Conservation (phyloP, 768 basidiomycete species). For the Tremella mesenterica region DNA sequence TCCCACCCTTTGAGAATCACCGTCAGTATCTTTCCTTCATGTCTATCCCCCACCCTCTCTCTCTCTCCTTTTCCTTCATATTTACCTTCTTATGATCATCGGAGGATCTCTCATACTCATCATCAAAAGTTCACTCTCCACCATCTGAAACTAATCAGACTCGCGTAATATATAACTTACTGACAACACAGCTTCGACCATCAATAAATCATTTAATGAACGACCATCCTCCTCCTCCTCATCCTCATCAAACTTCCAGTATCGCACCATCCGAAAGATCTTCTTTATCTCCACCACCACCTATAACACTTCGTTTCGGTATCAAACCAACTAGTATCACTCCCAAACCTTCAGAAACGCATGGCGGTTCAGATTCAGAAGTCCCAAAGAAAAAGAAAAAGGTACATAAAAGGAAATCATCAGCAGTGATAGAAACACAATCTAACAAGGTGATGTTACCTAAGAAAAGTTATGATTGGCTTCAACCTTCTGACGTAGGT, state of each 20-base stretch:
- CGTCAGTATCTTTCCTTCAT: neutral
- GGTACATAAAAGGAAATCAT: neutral
- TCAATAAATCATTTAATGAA: constrained; percentile 17
- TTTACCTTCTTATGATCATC: neutral
- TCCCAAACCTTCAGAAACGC: constrained; percentile 13
- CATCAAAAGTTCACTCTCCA: neutral
- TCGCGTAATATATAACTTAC: neutral
- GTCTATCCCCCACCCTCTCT: too few relatives aligned
- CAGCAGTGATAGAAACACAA: neutral
- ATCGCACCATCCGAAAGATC: constrained; percentile 21
- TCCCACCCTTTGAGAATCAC: constrained; percentile 13
- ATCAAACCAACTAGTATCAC: too few relatives aligned
- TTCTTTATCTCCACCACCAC: constrained; percentile 36
- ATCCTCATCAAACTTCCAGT: neutral
- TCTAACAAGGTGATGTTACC: constrained; percentile 1
- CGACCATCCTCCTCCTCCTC: constrained; percentile 3
- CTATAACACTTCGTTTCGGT: constrained; percentile 33
- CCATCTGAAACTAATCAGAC: neutral
- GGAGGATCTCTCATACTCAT: neutral
- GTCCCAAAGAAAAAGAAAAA: neutral
- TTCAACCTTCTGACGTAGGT: constrained; percentile 21
- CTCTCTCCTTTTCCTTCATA: neutral
- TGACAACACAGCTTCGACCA: constrained; percentile 23
- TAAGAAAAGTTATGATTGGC: constrained; percentile 35
- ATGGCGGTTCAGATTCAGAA: constrained; percentile 11